Evolutionary conservation across 768 basidiomycete genomes (phyloP), one percentile per base, ranked within the genome.

Genomic region (Amanita jacksonii): DNA sequence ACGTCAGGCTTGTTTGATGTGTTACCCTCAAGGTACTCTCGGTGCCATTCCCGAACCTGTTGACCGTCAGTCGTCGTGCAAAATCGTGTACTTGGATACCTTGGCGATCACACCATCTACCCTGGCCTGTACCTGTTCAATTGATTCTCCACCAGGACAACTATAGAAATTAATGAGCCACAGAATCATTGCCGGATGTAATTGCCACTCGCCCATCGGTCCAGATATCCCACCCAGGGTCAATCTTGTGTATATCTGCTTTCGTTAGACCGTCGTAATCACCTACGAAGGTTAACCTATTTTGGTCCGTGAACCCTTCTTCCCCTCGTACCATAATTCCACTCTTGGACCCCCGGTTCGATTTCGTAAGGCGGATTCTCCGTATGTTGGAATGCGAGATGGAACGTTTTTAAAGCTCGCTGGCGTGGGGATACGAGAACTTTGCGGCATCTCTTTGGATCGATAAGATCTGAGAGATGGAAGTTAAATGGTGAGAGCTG

Each of bases 131-230:
- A 98, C 90, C 35, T 90, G 76, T 52, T 81, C 69, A 4, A 74
- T 78, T 23, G 79, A 82, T 66, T 98, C 93, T 19, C 93, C 93
- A 13, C 79, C 82, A 9, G 90, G 89, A 53, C 91, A 94, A 2
- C 87, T 89, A 50, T 18, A 8, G 25, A 33, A 41, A 28, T 20
- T 51, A 41, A 25, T 32, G 55, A 6, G 18, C 8, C 16, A 13
- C 7, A 8, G 25, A 9, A 18, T 33, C 36, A 23, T 18, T 31
- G 12, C 5, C 27, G 34, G 31, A 30, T 37, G 8, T 61, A 69
- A 27, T 58, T n/a, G n/a, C n/a, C 6, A 28, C 27, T 5, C 33
- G 82, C 82, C 87, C 90, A 54, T 92, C 84, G 31, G 60, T 71
- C 88, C 89, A 94, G 53, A 93, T 91, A n/a, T 58, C 54, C 90